A percentile compares a stretch with the other conserved stretches of the same genome.
Conservation (phyloP, 495 filamentous ascomycete species). For the Terfezia claveryi region DNA sequence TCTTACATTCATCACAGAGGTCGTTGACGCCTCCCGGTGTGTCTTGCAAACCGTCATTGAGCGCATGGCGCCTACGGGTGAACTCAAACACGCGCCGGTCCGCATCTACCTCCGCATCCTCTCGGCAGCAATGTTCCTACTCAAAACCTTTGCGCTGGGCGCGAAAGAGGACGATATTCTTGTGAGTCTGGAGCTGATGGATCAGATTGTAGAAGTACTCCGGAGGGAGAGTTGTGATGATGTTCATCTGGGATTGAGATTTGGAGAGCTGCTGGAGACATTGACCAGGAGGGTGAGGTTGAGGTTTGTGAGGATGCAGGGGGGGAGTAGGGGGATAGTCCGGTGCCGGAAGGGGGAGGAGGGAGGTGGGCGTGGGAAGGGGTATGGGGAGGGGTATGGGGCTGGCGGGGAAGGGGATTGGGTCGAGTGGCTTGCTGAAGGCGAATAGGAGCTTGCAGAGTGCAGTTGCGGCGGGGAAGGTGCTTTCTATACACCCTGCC, state of each 20-base stretch:
- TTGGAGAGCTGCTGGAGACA: conserved; percentile 75
- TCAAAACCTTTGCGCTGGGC: conserved; percentile 84
- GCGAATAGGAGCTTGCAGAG: not conserved
- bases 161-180: conserved; percentile 75
- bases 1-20: conserved; percentile 57
- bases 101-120: conserved; percentile 88
- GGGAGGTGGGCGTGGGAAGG: not conserved
- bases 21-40: conserved; percentile 67
- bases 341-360: not conserved
- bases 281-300: conserved; percentile 51
- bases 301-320: conserved; percentile 34
- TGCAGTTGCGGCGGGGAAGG: not conserved
- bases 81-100: conserved; percentile 78
- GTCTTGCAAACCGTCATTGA: conserved; percentile 67
- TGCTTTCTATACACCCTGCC: too few relatives aligned
- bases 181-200: conserved; percentile 58
- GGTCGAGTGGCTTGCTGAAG: not conserved
- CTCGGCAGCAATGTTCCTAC: conserved; percentile 81
- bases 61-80: conserved; percentile 55
- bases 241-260: conserved; percentile 81
- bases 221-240: conserved; percentile 80
- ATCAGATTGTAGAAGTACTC: conserved; percentile 56
- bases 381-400: not conserved
- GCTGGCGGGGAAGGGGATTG: not conserved
- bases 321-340: not conserved